Percentiles rank a stretch among this genome's conserved stretches.
These are phyloP conservation scores for Xylariaceae sp. DNA, from an alignment of 2,329 filamentous ascomycete genomes.

Conservation along the genomic window DNA sequence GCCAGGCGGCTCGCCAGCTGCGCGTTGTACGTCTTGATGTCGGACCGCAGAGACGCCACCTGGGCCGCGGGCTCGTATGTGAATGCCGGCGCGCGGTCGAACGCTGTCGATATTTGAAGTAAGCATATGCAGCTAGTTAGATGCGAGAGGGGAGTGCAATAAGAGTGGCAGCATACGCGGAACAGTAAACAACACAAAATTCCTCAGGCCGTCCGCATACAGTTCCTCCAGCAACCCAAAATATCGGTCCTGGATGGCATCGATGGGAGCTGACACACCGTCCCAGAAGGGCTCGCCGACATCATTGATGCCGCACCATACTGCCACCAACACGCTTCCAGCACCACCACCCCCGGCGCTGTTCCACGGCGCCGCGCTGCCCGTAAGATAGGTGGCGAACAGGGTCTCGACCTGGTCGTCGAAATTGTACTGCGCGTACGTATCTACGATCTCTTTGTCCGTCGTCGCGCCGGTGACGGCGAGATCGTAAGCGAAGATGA, in stretches of 20 bases:
- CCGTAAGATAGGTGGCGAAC: conserved; percentile 26
- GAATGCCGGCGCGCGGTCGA: conserved; percentile 28
- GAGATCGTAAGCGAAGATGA: conserved; percentile 50
- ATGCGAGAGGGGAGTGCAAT: not conserved
- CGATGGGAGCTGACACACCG: conserved; percentile 28
- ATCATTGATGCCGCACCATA: conserved; percentile 42
- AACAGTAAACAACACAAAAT: conserved; percentile 29
- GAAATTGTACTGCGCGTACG: conserved; percentile 33
- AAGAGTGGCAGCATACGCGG: conserved; percentile 22
- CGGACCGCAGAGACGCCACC: conserved; percentile 26
- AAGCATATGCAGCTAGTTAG: not conserved
- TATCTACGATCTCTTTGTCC: conserved; percentile 48
- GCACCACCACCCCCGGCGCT: conserved; percentile 28
- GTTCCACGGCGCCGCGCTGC: conserved; percentile 17
- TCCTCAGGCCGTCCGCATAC: conserved; percentile 26
- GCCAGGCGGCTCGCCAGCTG: conserved; percentile 22
- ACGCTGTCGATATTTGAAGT: conserved; percentile 18
- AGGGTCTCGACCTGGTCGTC: conserved; percentile 36
- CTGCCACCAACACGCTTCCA: conserved; percentile 34
- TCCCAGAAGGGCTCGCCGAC: conserved; percentile 41
- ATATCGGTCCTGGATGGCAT: conserved; percentile 24
- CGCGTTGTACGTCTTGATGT: conserved; percentile 30
- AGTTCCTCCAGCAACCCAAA: conserved; percentile 26
- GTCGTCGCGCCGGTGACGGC: conserved; percentile 52
- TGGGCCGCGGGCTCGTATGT: conserved; percentile 8